phyloP scores from a whole-genome alignment of 768 basidiomycete species.

The Lanmaoa rubissima region DNA sequence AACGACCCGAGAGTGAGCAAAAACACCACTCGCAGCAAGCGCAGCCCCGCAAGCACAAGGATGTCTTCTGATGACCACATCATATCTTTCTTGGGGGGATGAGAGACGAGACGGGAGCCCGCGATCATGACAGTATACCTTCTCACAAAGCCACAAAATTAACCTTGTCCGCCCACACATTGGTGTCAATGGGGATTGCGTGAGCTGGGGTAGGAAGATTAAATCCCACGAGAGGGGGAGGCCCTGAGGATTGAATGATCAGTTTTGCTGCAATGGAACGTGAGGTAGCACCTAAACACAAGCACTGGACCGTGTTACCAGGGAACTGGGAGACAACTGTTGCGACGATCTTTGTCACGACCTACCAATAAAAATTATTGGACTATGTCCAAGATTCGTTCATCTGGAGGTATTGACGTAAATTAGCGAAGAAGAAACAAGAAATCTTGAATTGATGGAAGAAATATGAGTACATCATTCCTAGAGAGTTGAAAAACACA shows the following conservation, averaged over 20 bases:
- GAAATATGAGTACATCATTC: slow-evolving; percentile 20
- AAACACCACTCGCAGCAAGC: slow-evolving; percentile 1
- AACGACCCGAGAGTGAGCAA: neutral
- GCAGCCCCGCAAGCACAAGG: neutral
- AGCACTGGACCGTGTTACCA: neutral
- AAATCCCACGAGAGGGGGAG: too few relatives aligned
- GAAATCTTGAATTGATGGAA: slow-evolving; percentile 13
- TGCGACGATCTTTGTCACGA: neutral
- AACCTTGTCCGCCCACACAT: neutral
- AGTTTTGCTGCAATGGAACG: neutral
- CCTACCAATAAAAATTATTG: neutral
- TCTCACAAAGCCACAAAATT: neutral
- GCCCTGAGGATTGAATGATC: neutral
- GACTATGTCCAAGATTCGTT: neutral
- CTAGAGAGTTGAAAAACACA: slow-evolving; percentile 11
- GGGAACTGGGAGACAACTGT: neutral
- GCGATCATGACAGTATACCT: neutral
- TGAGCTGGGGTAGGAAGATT: too few relatives aligned
- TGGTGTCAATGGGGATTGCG: neutral
- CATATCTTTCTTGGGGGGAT: neutral
- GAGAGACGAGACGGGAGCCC: neutral
- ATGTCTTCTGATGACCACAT: neutral
- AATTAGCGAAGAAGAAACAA: neutral
- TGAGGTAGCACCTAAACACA: neutral
- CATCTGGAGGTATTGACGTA: neutral